Conservation (phyloP, 495 filamentous ascomycete genomes). For the Penicillium fimorum region DNA sequence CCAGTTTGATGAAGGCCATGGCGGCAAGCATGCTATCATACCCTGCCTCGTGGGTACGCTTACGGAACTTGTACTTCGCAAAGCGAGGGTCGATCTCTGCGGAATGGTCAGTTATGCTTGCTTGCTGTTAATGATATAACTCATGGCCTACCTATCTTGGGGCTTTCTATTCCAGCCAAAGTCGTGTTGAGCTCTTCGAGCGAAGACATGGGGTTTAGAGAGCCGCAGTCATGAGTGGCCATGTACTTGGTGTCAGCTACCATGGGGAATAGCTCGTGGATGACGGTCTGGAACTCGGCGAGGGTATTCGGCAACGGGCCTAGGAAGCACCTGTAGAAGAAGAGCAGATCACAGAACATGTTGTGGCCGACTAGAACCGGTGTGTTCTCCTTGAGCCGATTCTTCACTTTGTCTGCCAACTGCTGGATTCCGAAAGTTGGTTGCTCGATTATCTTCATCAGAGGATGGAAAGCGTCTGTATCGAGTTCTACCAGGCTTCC, state of each 20-base stretch:
- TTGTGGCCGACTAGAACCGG: conserved; percentile 74
- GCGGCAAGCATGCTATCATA: conserved; percentile 73
- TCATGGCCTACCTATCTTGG: conserved; percentile 47
- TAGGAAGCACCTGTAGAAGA: conserved; percentile 68
- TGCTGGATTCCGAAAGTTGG: conserved; percentile 29
- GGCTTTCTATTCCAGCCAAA: conserved; percentile 36
- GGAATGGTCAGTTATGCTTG: conserved; percentile 1
- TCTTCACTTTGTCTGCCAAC: conserved; percentile 30
- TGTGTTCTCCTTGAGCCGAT: conserved; percentile 42
- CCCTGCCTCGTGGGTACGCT: conserved; percentile 63
- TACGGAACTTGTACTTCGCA: conserved; percentile 45
- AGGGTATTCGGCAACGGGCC: conserved; percentile 61
- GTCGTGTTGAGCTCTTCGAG: conserved; percentile 49
- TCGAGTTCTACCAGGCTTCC: conserved; percentile 54
- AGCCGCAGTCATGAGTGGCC: conserved; percentile 54
- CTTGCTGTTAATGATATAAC: not conserved
- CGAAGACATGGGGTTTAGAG: conserved; percentile 49
- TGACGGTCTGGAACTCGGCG: conserved; percentile 54
- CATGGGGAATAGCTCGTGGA: conserved; percentile 61
- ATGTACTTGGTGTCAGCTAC: conserved; percentile 81
- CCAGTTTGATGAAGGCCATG: conserved; percentile 60
- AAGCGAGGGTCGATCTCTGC: conserved; percentile 39
- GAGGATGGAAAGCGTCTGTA: conserved; percentile 35
- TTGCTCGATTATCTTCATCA: conserved; percentile 45
- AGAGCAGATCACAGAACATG: conserved; percentile 69